Base-by-base conservation (phyloP, 2,329 filamentous ascomycete genomes). In the Penicillium sp. region DNA sequence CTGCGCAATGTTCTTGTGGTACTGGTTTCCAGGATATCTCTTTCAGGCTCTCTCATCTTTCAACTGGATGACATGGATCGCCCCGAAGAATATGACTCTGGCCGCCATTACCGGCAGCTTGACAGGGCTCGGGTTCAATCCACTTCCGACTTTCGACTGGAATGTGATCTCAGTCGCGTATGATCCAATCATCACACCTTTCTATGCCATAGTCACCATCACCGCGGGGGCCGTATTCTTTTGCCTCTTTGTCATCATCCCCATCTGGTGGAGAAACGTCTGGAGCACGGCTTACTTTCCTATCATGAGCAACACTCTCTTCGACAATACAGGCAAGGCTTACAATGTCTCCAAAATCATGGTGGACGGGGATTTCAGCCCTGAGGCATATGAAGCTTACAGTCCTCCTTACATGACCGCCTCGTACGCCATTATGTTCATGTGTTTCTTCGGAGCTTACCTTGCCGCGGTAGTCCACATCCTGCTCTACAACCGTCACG, bases 391-490 rank as follows among this genome's bases (percentile, higher is more conserved):
- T 48, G 61, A 65, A 25, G 52, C 56, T 1, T 77, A 77, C 54
- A 76, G 72, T 2, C 71, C 72, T 0, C 71, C 72, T 0, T 77
- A 71, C 47, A 54, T 77, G 16, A 59, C 69, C 1, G 71, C 74
- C 9, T 71, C 66, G 11, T 73, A 72, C 38, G 54, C 73, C n/a
- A 60, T 65, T 18, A 62, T 72, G n/a, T 77, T 76, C 60, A 62
- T 73, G 45, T 73, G 71, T 54, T 76, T 75, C 60, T 77, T 77
- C 39, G 72, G 67, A 34, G 69, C 75, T 18, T 76, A 76, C 47
- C 65, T 74, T 0, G 70, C 73, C 12, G 71, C 69, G 0, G 55
- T 77, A 11, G 70, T 69, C 3, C 74, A 76, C 37, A 69, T 71
- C 15, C 50, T 59, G 12, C 62, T 77, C 1, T 76, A 75, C 54